A percentile compares a stretch with the other conserved stretches of the same genome.
Conservation (phyloP, 139 green algal species). For the Picochlorum sp. region DNA sequence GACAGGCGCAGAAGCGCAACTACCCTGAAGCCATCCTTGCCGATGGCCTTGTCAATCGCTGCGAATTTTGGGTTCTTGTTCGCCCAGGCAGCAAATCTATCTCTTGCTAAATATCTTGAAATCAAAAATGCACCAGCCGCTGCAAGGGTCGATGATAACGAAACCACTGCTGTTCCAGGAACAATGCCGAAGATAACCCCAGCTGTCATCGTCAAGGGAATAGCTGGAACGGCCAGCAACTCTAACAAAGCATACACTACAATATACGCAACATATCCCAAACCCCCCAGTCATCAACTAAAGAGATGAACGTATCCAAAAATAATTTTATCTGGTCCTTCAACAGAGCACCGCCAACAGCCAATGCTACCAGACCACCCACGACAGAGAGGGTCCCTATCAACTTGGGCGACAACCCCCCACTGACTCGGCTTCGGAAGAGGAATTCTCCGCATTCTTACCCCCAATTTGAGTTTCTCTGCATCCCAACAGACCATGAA, state of each 20-base stretch:
- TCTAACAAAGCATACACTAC: conserved; percentile 30
- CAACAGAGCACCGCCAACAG: conserved; percentile 41
- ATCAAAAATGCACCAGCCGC: conserved; percentile 87
- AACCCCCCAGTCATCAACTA: conserved; percentile 58
- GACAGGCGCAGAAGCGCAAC: conserved; percentile 84
- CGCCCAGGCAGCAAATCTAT: conserved; percentile 50
- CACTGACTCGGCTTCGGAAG: not conserved
- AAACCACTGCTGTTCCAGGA: conserved; percentile 65
- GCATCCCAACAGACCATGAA: too few species aligned
- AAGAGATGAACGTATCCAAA: conserved; percentile 17
- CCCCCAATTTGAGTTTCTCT: too few species aligned
- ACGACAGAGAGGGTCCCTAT: conserved; percentile 29
- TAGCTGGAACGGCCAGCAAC: conserved; percentile 55
- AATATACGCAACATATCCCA: conserved; percentile 62
- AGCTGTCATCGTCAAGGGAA: conserved; percentile 85
- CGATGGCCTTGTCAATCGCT: conserved; percentile 86
- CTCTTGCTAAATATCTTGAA: conserved; percentile 74
- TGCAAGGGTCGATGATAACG: conserved; percentile 59
- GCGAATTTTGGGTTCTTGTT: conserved; percentile 54
- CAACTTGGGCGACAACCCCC: not conserved
- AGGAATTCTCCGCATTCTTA: too few species aligned
- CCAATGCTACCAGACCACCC: conserved; percentile 34
- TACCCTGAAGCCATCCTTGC: conserved; percentile 78
- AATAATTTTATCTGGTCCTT: conserved; percentile 45
- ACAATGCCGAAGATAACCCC: conserved; percentile 77